These are phyloP conservation scores for Laguncularia racemosa DNA, from an alignment of 345 rosid species.

Conservation along the genomic window DNA sequence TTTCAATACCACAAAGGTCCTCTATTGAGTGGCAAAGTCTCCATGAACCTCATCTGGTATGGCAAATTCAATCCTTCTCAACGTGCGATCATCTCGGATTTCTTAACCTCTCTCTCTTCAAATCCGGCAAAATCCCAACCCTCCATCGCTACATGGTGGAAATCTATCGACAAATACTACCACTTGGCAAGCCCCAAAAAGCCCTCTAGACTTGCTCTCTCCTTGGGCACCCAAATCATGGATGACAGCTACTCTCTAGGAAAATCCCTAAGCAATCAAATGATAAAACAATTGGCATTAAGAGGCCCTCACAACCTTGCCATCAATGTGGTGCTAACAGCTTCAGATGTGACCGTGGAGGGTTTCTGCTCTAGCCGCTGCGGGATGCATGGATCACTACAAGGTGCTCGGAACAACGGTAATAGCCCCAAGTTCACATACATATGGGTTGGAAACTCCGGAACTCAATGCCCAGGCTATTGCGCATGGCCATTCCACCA, in stretches of 20 bases:
- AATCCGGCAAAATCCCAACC: conserved; percentile 1
- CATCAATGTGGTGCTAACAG: conserved; percentile 32
- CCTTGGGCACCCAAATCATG: conserved; percentile 38
- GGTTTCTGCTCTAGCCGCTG: conserved; percentile 28
- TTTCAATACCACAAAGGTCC: conserved; percentile 6
- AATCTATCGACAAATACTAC: conserved; percentile 21
- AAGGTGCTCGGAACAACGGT: not conserved
- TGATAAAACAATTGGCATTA: conserved; percentile 45
- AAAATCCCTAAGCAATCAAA: conserved; percentile 38
- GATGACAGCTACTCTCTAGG: conserved; percentile 56
- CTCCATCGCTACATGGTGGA: conserved; percentile 12
- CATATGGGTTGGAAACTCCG: conserved; percentile 24
- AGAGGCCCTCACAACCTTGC: conserved; percentile 32
- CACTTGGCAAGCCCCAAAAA: conserved; percentile 27
- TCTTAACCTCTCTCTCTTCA: conserved; percentile 10
- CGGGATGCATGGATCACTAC: conserved; percentile 21
- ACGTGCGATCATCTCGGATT: conserved; percentile 10
- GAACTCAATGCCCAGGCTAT: conserved; percentile 18
- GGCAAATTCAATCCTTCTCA: conserved; percentile 4
- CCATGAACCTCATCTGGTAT: conserved; percentile 15
- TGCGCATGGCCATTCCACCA: conserved; percentile 28
- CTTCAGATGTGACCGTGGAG: conserved; percentile 28
- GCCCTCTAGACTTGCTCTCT: conserved; percentile 24
- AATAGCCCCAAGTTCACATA: conserved; percentile 2
- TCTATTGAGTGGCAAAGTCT: conserved; percentile 12